A percentile compares a stretch with the other conserved stretches of the same genome.
Evolutionary conservation across 1,284 basidiomycete genomes (phyloP).

Genomic region (Sanghuangporus weigelae): DNA sequence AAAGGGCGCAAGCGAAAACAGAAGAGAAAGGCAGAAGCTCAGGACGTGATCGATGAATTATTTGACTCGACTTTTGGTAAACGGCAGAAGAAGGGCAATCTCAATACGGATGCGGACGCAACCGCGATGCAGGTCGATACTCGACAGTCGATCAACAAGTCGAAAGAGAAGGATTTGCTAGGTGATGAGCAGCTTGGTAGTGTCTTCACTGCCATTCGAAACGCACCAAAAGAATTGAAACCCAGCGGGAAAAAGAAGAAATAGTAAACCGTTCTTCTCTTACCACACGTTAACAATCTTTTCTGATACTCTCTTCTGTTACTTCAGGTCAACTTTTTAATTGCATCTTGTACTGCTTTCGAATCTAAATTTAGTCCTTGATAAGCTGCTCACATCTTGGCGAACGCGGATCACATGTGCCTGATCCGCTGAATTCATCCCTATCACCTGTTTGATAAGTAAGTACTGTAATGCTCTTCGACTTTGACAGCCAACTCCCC

Average conservation of each 20-base stretch:
- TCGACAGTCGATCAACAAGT: not conserved
- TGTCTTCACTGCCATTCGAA: slow-evolving; percentile 12
- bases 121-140: not conserved
- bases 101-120: not conserved
- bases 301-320: not conserved
- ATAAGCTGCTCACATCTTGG: not conserved
- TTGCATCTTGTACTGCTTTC: not conserved
- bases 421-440: not conserved
- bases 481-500: not conserved
- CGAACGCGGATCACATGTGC: not conserved
- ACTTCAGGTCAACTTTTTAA: not conserved
- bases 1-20: slow-evolving; percentile 22
- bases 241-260: slow-evolving; percentile 7
- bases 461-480: not conserved
- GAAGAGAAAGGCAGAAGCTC: slow-evolving; percentile 22
- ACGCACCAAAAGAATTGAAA: slow-evolving; percentile 5
- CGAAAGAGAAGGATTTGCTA: not conserved
- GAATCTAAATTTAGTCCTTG: not conserved
- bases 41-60: slow-evolving; percentile 29
- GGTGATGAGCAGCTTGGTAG: slow-evolving; percentile 10
- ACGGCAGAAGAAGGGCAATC: slow-evolving; percentile 15
- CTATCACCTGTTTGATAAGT: not conserved
- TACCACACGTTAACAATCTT: not conserved
- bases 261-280: not conserved
- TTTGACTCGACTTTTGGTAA: slow-evolving; percentile 25